phyloP scores from a whole-genome alignment of 352 stramenopile genomes.

The Globisporangium heterothallicum region DNA sequence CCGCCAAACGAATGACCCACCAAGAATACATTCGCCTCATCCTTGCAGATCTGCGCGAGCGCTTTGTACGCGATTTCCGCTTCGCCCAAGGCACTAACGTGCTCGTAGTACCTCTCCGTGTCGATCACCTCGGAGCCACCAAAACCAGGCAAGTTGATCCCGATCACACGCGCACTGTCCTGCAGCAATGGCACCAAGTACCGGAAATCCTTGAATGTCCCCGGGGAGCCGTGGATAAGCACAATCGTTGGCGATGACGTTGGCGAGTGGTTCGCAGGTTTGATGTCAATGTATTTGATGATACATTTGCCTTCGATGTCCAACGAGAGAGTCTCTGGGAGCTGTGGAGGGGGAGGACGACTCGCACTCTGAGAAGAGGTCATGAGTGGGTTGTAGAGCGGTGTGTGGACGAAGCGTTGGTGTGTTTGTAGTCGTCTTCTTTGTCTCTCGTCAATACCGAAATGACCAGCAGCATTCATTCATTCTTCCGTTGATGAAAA shows the following conservation, averaged over 20 bases:
- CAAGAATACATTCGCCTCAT: slow-evolving; percentile 10
- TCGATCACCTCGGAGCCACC: slow-evolving; percentile 39
- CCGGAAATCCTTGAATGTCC: slow-evolving; percentile 56
- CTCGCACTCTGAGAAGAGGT: background rate
- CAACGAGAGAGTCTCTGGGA: slow-evolving; percentile 22
- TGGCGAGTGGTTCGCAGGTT: background rate
- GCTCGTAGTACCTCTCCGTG: slow-evolving; percentile 32
- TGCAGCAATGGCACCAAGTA: slow-evolving; percentile 51
- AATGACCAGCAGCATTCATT: background rate
- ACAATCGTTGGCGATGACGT: slow-evolving; percentile 15
- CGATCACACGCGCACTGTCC: slow-evolving; percentile 39
- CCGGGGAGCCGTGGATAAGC: slow-evolving; percentile 61
- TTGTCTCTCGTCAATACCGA: background rate
- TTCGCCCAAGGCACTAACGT: slow-evolving; percentile 31
- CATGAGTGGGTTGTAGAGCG: background rate
- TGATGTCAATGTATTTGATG: slow-evolving; percentile 39
- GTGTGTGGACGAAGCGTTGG: background rate
- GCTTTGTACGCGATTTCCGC: slow-evolving; percentile 35
- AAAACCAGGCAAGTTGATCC: slow-evolving; percentile 57
- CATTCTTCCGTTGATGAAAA: background rate
- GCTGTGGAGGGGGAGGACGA: background rate
- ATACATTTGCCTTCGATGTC: slow-evolving; percentile 29
- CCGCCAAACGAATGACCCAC: slow-evolving; percentile 9
- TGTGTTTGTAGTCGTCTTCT: background rate
- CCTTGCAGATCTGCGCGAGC: slow-evolving; percentile 24